Conservation (phyloP, 2,329 filamentous ascomycete species). For the Fusarium neocosmosporiellum region DNA sequence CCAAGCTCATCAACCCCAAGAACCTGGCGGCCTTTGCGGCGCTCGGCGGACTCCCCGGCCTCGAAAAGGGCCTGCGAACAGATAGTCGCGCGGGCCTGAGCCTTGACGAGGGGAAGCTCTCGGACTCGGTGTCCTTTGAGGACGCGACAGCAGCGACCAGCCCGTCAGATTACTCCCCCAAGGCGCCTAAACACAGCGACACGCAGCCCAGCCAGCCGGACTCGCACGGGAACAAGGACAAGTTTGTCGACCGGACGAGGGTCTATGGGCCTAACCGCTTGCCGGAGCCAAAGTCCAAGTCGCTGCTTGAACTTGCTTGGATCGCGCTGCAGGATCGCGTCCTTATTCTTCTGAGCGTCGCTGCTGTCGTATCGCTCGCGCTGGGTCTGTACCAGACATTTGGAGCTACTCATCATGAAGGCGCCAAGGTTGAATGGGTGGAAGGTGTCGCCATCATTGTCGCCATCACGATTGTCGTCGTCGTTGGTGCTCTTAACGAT, state of each 20-base stretch:
- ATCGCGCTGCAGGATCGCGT: conserved; percentile 75
- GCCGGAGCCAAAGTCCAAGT: conserved; percentile 70
- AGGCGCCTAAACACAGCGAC: not conserved
- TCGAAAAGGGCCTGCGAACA: conserved; percentile 80
- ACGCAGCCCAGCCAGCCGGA: not conserved
- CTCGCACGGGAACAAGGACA: conserved; percentile 12
- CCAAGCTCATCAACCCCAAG: conserved; percentile 87
- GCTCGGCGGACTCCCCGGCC: conserved; percentile 77
- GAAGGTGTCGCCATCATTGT: conserved; percentile 75
- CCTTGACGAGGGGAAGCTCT: conserved; percentile 74
- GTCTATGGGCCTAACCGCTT: conserved; percentile 59
- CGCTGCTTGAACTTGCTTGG: conserved; percentile 71
- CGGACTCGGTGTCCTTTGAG: conserved; percentile 74
- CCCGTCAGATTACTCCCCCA: not conserved
- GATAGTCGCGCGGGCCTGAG: conserved; percentile 78
- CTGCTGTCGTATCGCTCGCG: conserved; percentile 73
- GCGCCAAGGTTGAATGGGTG: conserved; percentile 68
- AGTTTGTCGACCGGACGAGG: conserved; percentile 29
- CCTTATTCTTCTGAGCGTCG: conserved; percentile 72
- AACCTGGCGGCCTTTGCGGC: conserved; percentile 81
- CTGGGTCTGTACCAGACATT: conserved; percentile 76
- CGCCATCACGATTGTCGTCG: conserved; percentile 72
- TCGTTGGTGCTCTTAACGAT: conserved; percentile 73
- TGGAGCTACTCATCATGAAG: conserved; percentile 55
- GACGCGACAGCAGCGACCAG: conserved; percentile 58